Percentiles rank a stretch among this genome's conserved stretches.
Conservation (phyloP, 2,329 filamentous ascomycete species). For the Botrytis cinerea region DNA sequence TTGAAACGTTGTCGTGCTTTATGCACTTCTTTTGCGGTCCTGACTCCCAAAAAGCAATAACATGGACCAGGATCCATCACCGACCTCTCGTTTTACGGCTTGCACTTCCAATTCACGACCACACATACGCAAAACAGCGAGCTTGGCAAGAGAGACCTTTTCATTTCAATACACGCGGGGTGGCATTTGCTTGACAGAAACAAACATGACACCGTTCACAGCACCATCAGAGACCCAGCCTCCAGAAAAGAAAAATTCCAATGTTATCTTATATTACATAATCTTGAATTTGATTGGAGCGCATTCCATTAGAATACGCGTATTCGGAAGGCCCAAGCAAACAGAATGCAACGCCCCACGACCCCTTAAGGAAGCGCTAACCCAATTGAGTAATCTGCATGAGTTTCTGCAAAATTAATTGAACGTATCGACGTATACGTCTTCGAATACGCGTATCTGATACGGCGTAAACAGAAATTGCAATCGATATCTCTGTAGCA, state of each 20-base stretch:
- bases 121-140: neutral
- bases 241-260: neutral
- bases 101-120: neutral
- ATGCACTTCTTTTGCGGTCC: neutral
- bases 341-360: neutral
- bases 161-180: too few species aligned
- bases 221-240: neutral
- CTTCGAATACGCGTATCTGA: conserved; percentile 4
- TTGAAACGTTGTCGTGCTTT: neutral
- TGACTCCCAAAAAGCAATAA: neutral
- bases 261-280: neutral
- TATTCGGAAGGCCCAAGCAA: neutral
- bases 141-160: neutral
- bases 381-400: neutral
- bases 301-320: neutral
- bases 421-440: neutral
- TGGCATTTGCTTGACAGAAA: neutral
- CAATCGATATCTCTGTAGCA: neutral
- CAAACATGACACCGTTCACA: neutral
- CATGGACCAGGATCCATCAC: neutral
- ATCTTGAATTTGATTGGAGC: neutral
- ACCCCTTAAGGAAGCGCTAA: neutral
- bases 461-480: neutral
- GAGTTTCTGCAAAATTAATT: neutral
- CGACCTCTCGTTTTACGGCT: neutral